Base-by-base conservation (phyloP, 805 yeast genomes). In the Jamesozyma spencerorum region DNA sequence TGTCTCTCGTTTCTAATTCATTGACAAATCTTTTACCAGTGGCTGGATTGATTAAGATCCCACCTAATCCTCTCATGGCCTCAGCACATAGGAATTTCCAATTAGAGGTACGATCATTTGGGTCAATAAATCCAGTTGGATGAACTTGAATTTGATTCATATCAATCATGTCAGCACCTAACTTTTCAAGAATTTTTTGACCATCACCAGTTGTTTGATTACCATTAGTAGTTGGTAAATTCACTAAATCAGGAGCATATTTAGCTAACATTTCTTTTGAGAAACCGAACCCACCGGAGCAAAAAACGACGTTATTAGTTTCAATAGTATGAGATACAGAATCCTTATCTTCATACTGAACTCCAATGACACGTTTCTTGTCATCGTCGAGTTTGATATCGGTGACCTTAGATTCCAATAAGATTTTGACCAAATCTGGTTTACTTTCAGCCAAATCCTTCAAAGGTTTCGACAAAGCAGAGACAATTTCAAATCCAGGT, bases 51-150 rank as follows among this genome's bases (percentile, higher is more conserved):
- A 77, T 38, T 36, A 77, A 51, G 5, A 77, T 60, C 28, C 80
- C 81, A 24, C 83, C 83, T 34, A 72, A 61, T 1, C 80, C 81
- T 54, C 83, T 62, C 3, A 77, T 49, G 0, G 78, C 68, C 47
- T 77, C 83, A 7, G 80, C 81, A 47, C 80, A 78, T 13, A 77
- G 54, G 47, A 76, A 69, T 54, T 75, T 75, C 71, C 72, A 70
- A 40, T 63, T 65, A 38, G 57, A 64, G 4, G 51, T 49, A 18
- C 62, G 63, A 30, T 70, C 65, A 15, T 55, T 55, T 11, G 66
- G 65, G 38, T 72, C 72, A 28, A 76, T 60, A 54, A 75, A 75
- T 2, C 81, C 81, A 2, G 81, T 77, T 32, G 82, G 82, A 51
- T 77, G 81, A 10, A 77, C 66, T 56, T 77, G 83, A 17, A 77